Evolutionary conservation across 345 rosid species (phyloP), one percentile per base, ranked within the genome.

Genomic region (Arabidopsis arenosa): DNA sequence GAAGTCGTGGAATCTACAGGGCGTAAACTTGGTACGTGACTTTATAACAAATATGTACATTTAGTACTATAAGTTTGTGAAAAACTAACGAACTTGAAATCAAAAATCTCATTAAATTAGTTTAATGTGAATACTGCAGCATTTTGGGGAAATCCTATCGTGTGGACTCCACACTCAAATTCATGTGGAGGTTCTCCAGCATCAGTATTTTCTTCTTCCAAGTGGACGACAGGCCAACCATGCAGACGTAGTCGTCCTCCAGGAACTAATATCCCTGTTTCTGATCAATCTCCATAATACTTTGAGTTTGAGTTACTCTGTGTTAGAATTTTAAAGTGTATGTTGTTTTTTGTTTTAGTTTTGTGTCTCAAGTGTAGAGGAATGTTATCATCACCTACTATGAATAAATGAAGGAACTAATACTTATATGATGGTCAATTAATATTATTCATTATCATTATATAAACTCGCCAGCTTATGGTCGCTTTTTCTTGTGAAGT

Each of bases 111-210:
- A 14, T 0, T 15, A 15, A 15, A 17, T 17, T 17, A 5, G 7
- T 15, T 35, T 15, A n/a, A 4, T 0, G 13, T 58, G 15, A 35
- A 7, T 56, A 9, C 4, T 33, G 2, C 23, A 57, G 63, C 63
- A 23, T n/a, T 33, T 57, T 32, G 63, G 13, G 28, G 2, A 35
- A 5, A 4, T 2, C 63, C 70, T 13, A 45, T 70, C 39, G 15
- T 60, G 4, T 45, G 1, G 11, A 48, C 60, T 3, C 75, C 39
- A 33, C 67, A 49, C 0, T 71, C 75, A 35, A 21, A 7, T 5
- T 71, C 75, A 60, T 71, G 61, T 39, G 68, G 68, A 37, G 36
- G 6, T 72, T 61, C 75, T 28, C 67, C 68, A 14, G 75, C 61
- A 10, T 2, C 68, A 55, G 11, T 53, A 23, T 1, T 45, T n/a